These are phyloP conservation scores for Vitis cinerea DNA, from an alignment of 164 flowering plant species.

Conservation along the genomic window DNA sequence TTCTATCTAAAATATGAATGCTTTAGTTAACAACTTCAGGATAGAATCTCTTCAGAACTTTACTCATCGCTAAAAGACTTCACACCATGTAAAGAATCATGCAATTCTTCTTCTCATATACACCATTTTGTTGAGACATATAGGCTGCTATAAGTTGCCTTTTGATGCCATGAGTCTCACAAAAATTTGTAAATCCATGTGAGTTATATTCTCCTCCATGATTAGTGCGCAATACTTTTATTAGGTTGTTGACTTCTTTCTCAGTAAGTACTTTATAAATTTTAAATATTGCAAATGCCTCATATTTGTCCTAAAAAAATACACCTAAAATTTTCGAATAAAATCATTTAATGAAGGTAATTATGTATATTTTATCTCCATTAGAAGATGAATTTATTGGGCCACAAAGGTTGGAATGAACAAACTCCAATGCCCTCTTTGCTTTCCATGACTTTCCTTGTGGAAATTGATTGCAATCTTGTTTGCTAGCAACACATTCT, in stretches of 20 bases:
- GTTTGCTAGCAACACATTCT: too few relatives aligned
- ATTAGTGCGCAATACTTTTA: not conserved
- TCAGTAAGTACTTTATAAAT: not conserved
- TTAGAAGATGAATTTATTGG: not conserved
- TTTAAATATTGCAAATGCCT: not conserved
- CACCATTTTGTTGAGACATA: not conserved
- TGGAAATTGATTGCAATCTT: too few relatives aligned
- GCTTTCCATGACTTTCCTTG: not conserved
- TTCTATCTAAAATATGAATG: not conserved
- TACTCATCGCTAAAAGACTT: not conserved
- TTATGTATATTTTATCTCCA: not conserved
- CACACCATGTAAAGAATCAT: not conserved
- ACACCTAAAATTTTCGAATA: not conserved
- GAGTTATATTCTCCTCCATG: too few relatives aligned
- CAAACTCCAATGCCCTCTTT: not conserved
- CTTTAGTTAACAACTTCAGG: slow-evolving; percentile 5
- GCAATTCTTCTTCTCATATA: too few relatives aligned
- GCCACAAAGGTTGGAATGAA: slow-evolving; percentile 2
- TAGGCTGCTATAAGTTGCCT: not conserved
- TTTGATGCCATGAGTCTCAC: not conserved
- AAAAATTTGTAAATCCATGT: not conserved
- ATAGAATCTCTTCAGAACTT: not conserved
- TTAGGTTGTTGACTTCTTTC: not conserved
- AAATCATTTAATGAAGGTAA: not conserved
- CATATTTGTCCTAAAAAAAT: slow-evolving; percentile 3